These are phyloP conservation scores for Zygotorulaspora sp. DNA, from an alignment of 805 yeast species.

Conservation along the genomic window DNA sequence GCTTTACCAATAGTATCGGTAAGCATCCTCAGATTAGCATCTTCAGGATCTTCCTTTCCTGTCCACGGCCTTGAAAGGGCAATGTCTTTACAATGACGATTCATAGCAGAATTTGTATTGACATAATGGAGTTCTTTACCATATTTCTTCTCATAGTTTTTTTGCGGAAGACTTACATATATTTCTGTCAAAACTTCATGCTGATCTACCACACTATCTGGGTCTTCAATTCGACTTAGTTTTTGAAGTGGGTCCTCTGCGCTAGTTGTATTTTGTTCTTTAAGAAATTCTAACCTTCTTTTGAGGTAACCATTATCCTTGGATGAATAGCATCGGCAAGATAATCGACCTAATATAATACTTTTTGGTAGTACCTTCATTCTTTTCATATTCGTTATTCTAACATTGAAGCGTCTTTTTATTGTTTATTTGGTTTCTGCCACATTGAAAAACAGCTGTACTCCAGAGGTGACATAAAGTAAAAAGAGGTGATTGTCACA, in stretches of 20 bases:
- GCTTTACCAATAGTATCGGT: constrained; percentile 40
- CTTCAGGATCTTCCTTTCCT: constrained; percentile 48
- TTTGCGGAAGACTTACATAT: constrained; percentile 31
- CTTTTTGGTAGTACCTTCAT: too few relatives aligned
- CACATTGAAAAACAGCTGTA: too few relatives aligned
- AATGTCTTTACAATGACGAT: constrained; percentile 42
- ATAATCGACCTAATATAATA: too few relatives aligned
- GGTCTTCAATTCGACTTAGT: constrained; percentile 8
- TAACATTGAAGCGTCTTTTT: too few relatives aligned
- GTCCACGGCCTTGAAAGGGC: constrained; percentile 57
- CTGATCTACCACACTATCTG: constrained; percentile 23
- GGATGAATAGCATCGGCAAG: constrained; percentile 10
- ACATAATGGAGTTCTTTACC: constrained; percentile 41
- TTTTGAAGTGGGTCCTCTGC: constrained; percentile 27
- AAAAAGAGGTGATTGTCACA: too few relatives aligned
- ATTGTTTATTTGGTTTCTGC: too few relatives aligned
- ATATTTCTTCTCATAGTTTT: constrained; percentile 37
- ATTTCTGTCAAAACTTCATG: constrained; percentile 24
- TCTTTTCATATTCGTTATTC: too few relatives aligned
- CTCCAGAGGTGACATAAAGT: too few relatives aligned
- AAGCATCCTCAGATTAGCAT: constrained; percentile 50
- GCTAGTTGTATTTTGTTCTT: constrained; percentile 21
- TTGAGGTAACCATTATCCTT: constrained; percentile 23
- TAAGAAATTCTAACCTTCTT: constrained; percentile 26
- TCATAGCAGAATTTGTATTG: constrained; percentile 43